Conservation (phyloP, 2,329 filamentous ascomycete species). For the Penicillium corylophilum region DNA sequence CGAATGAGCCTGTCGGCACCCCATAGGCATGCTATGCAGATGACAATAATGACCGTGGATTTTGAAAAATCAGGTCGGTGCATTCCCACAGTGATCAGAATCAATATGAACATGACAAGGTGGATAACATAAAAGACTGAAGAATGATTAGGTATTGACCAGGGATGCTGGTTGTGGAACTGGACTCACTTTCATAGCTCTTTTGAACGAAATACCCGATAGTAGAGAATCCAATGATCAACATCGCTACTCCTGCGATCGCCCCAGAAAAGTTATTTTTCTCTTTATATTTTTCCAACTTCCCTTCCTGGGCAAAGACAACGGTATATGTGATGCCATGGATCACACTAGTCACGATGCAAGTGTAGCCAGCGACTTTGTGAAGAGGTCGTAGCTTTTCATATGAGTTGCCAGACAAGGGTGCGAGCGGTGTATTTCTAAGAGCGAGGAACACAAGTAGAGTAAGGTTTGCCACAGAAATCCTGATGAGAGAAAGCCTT, state of each 20-base stretch:
- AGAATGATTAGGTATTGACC: not conserved
- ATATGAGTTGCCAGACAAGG: conserved; percentile 56
- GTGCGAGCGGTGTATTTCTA: conserved; percentile 59
- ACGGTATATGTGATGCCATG: conserved; percentile 34
- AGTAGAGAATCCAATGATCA: conserved; percentile 41
- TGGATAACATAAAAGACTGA: conserved; percentile 14
- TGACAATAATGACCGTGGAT: conserved; percentile 45
- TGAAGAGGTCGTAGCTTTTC: conserved; percentile 61
- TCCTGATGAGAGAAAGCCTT: conserved; percentile 34
- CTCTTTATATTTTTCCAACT: conserved; percentile 35
- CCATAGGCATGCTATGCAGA: conserved; percentile 52
- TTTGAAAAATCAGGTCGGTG: conserved; percentile 51
- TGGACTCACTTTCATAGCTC: conserved; percentile 28
- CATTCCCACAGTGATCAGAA: conserved; percentile 10
- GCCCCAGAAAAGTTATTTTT: conserved; percentile 50
- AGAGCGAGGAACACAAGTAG: conserved; percentile 56
- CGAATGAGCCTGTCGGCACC: conserved; percentile 53
- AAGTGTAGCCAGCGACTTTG: conserved; percentile 53
- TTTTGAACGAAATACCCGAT: conserved; percentile 6
- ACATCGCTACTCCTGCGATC: conserved; percentile 51
- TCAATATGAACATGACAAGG: conserved; percentile 9
- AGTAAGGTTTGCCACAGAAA: conserved; percentile 50
- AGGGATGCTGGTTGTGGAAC: not conserved
- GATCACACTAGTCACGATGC: conserved; percentile 48
- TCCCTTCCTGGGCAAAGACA: conserved; percentile 43